Evolutionary conservation across 495 filamentous ascomycete genomes (phyloP).

Genomic region (Neurospora sp.): DNA sequence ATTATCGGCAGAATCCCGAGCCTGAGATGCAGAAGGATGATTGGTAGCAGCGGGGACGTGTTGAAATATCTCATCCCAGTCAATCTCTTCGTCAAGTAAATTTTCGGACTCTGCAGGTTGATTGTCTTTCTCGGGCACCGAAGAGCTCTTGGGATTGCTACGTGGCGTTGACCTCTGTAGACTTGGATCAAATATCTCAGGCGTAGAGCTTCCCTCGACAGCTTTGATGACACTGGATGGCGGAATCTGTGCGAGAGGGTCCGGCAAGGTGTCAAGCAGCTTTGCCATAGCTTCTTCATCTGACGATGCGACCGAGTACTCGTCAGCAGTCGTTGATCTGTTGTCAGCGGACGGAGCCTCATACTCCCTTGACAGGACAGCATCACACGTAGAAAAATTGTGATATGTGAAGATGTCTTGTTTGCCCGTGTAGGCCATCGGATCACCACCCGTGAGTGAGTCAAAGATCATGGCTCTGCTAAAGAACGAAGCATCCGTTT

Average conservation of each 20-base stretch:
- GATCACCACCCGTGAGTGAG: neutral
- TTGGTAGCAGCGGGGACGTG: slow-evolving; percentile 4
- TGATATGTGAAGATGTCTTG: neutral
- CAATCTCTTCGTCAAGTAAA: slow-evolving; percentile 26
- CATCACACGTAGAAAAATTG: neutral
- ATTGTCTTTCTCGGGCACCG: neutral
- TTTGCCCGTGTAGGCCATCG: neutral
- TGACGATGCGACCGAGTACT: slow-evolving; percentile 3
- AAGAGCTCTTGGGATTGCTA: neutral
- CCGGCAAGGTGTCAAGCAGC: neutral
- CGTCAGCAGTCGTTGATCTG: neutral
- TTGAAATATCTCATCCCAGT: slow-evolving; percentile 24
- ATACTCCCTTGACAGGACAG: neutral
- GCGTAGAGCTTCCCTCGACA: neutral
- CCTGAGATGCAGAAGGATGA: neutral
- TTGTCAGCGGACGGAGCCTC: neutral
- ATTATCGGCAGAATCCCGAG: neutral
- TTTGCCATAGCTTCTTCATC: slow-evolving; percentile 7
- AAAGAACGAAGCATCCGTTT: neutral
- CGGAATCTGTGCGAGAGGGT: neutral
- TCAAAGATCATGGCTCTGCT: neutral
- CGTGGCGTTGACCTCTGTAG: slow-evolving; percentile 6
- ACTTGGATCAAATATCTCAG: slow-evolving; percentile 4
- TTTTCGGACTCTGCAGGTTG: slow-evolving; percentile 8
- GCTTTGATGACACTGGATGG: slow-evolving; percentile 7